Base-by-base conservation (phyloP, 2,329 filamentous ascomycete species). In the Colletotrichum sp. region DNA sequence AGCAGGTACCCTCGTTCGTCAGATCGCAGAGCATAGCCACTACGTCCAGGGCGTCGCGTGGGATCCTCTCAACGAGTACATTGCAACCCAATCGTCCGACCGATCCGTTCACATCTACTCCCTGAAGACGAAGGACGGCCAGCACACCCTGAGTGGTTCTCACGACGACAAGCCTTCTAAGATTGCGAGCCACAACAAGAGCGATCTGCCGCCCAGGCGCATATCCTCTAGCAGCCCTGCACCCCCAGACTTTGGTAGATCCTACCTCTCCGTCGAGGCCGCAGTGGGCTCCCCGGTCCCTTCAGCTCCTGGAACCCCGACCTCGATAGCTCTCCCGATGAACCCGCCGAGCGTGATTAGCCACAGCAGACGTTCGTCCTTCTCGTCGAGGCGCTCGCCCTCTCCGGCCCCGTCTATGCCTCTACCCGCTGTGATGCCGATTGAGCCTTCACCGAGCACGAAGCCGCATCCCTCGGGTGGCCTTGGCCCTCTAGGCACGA, bases 1-100 rank as follows among this genome's bases (percentile, higher is more conserved):
- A 8, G 9, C 76, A 89, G 90, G 90, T 75, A 88, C 89, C 36
- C 84, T 96, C 78, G 94, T 98, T 75, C 94, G 96, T 76, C 96
- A 98, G 84, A 98, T 99, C 78, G 96, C 96, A 68, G 96, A 99
- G 84, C 96, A 99, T 86, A 98, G 95, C 81, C 97, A 99, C 85
- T 99, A 98, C 84, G 97, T 99, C 21, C 97, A 99, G 86, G 97
- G 97, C 64, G 98, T 99, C 9, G 95, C 97, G 6, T 99, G 97
- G 98, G 98, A 99, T 87, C 98, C 97, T 28, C 87, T 98, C 72
- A 99, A 99, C 86, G 97, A 99, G 86, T 99, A 96, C 84, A 96
- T 99, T 76, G 97, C 97, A 49, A 99, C 97, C 2, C 97, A 99
- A 83, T 99, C 97, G 8, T 99, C 97, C 7, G 97, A 99, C 86